Evolutionary conservation across 768 basidiomycete species (phyloP), one percentile per base, ranked within the genome.

Genomic region (Lactarius akahatsu): DNA sequence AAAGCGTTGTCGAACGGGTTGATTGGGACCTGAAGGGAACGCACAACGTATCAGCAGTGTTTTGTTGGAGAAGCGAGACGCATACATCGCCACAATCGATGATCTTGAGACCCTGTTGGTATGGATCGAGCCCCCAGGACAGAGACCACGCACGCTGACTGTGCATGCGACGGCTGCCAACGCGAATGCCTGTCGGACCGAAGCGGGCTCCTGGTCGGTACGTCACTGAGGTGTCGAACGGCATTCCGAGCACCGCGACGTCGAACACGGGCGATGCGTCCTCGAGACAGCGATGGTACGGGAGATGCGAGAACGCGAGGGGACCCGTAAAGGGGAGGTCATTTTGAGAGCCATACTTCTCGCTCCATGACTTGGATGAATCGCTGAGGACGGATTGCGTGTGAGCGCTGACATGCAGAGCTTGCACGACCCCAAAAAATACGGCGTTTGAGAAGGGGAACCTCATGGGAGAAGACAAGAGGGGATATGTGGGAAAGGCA

Each of bases 51-150:
- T 26, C 26, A 52, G 34, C 26, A 13, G 47, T 40, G 38, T 18
- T 16, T 28, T 6, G n/a, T 38, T 23, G 10, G 36, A 23, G 36
- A n/a, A 40, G 4, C n/a, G 59, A 26, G 38, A 30, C 36, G 16
- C 55, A 65, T 71, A 92, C 89, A 77, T 96, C 94, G 56, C 91
- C 93, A 69, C 94, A 96, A 72, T 95, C 94, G 34, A 94, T 72
- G 69, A 92, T 79, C 68, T 80, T 86, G 40, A 79, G 76, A 6
- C 83, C 85, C 61, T 77, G 77, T 11, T 77, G 76, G 70, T 86
- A 91, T 8, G 91, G 91, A 71, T 88, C 86, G 56, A 77, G 80
- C 11, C 80, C 80, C 91, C 91, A 92, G n/a, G 86, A 79, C 65
- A 91, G 74, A 0, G 88, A 89, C 72, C 90, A 91, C 2, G 86